phyloP scores from a whole-genome alignment of 176 grass and related monocot genomes.

The Triticum aestivum region DNA sequence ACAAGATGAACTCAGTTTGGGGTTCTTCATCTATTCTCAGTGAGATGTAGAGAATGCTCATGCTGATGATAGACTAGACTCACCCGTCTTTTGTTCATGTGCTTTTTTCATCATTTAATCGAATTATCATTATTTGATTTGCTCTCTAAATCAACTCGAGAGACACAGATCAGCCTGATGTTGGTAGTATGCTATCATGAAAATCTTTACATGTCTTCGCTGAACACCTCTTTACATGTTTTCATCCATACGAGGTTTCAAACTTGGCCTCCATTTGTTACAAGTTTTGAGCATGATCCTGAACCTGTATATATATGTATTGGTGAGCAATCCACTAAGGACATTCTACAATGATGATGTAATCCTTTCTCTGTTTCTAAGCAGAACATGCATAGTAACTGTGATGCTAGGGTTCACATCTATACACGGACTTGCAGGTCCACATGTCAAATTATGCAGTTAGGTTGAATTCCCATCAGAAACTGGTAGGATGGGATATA shows the following conservation, averaged over 20 bases:
- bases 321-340: neutral
- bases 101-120: neutral
- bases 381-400: neutral
- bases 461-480: neutral
- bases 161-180: neutral
- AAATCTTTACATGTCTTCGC: neutral
- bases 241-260: neutral
- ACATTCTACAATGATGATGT: neutral
- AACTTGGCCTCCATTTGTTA: neutral
- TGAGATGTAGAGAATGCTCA: neutral
- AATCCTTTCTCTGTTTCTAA: neutral
- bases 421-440: neutral
- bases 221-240: neutral
- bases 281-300: neutral
- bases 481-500: neutral
- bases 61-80: neutral
- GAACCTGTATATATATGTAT: neutral
- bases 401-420: neutral
- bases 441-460: neutral
- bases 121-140: neutral
- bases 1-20: neutral
- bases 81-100: neutral
- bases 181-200: neutral
- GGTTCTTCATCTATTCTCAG: neutral
- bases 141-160: neutral